A percentile compares a stretch with the other conserved stretches of the same genome.
Evolutionary conservation across 176 grass and related monocot genomes (phyloP).

Genomic region (Dactylis glomerata): DNA sequence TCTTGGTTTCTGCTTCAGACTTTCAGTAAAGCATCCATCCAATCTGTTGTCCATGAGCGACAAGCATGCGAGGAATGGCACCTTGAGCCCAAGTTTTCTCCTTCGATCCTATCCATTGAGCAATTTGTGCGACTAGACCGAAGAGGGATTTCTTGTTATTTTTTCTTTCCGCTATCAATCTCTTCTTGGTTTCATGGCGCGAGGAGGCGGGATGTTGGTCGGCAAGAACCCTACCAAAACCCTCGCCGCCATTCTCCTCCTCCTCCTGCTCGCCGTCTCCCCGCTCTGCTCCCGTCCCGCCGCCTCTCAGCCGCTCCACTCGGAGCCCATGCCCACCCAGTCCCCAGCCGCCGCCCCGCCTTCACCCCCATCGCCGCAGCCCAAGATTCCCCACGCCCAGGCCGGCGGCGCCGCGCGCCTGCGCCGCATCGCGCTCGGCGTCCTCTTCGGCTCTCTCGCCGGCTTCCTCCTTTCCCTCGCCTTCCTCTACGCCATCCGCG

Average conservation of each 20-base stretch:
- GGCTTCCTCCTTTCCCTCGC: conserved; percentile 67
- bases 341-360: conserved; percentile 22
- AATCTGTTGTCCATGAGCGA: not conserved
- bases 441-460: conserved; percentile 77
- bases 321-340: conserved; percentile 51
- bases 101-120: not conserved
- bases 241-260: conserved; percentile 30
- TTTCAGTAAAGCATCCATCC: not conserved
- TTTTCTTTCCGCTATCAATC: not conserved
- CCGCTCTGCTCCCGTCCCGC: conserved; percentile 31
- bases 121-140: not conserved
- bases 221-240: conserved; percentile 75
- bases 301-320: conserved; percentile 56
- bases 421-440: conserved; percentile 73
- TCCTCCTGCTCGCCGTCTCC: conserved; percentile 33
- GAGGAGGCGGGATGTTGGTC: not conserved
- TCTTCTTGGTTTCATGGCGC: conserved; percentile 36
- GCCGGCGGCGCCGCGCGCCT: conserved; percentile 41
- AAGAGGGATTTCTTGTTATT: not conserved
- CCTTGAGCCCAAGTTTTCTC: not conserved
- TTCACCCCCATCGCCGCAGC: conserved; percentile 7
- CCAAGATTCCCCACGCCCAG: conserved; percentile 42
- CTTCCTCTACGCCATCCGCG: conserved; percentile 74
- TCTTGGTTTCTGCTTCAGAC: not conserved
- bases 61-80: not conserved